These are phyloP conservation scores for Medicago ruthenica DNA, from an alignment of 306 rosid genomes.

Conservation along the genomic window DNA sequence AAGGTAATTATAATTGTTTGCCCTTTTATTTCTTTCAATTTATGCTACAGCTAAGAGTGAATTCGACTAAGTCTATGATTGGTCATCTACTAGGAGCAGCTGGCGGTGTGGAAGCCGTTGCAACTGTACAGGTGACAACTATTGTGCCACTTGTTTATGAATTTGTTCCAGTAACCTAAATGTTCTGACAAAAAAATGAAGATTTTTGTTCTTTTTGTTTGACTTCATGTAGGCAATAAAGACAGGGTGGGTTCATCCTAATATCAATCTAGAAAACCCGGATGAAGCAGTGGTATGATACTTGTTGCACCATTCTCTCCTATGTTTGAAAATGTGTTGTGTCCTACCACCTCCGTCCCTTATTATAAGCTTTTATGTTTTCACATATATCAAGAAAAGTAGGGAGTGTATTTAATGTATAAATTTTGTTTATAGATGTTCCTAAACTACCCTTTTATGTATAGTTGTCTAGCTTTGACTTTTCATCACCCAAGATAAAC, in stretches of 20 bases:
- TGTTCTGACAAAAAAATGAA: background rate
- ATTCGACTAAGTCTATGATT: conserved; percentile 91
- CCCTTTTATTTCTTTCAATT: background rate
- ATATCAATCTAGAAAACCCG: conserved; percentile 84
- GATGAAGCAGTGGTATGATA: conserved; percentile 78
- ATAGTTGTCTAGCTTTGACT: background rate
- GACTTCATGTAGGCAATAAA: conserved; percentile 67
- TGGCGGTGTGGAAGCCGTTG: conserved; percentile 94
- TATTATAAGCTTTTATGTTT: background rate
- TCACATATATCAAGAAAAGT: background rate
- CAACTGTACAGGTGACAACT: conserved; percentile 69
- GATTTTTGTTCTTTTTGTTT: conserved; percentile 3
- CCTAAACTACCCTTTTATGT: background rate
- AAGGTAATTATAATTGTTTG: background rate
- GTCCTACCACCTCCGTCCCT: background rate
- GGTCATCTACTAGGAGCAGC: conserved; percentile 96
- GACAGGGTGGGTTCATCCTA: conserved; percentile 95
- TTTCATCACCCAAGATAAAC: background rate
- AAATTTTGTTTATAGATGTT: background rate
- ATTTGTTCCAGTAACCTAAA: conserved; percentile 5
- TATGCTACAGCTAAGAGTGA: conserved; percentile 65
- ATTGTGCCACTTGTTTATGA: background rate
- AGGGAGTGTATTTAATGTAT: background rate
- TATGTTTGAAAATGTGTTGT: conserved; percentile 13
- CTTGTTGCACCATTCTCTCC: conserved; percentile 19